phyloP scores from a whole-genome alignment of 805 yeast species.

The Lachancea sp. region DNA sequence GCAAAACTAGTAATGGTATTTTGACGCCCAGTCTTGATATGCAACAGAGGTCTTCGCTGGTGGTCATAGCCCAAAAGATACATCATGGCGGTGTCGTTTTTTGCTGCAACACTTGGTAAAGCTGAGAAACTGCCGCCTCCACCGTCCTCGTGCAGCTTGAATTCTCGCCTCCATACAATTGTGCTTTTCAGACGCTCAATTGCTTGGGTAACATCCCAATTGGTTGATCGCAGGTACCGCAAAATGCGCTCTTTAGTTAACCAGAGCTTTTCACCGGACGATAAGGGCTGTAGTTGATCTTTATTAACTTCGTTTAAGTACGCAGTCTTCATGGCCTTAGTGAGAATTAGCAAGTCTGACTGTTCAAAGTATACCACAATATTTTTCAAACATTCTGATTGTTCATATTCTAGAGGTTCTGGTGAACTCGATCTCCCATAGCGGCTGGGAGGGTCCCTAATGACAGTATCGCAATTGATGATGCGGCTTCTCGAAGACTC shows the following conservation, averaged over 20 bases:
- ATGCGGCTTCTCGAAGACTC: slow-evolving; percentile 15
- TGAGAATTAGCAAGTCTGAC: not conserved
- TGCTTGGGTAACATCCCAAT: slow-evolving; percentile 42
- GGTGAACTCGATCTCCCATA: slow-evolving; percentile 17
- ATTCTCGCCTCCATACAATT: slow-evolving; percentile 49
- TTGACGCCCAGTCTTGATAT: slow-evolving; percentile 48
- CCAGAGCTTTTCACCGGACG: slow-evolving; percentile 31
- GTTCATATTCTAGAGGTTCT: slow-evolving; percentile 11
- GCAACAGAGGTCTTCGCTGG: slow-evolving; percentile 47
- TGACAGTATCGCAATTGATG: slow-evolving; percentile 20
- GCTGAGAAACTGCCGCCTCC: slow-evolving; percentile 23
- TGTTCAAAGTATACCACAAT: not conserved
- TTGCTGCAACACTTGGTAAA: slow-evolving; percentile 40
- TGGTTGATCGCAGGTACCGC: slow-evolving; percentile 46
- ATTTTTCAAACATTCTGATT: not conserved
- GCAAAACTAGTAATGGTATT: slow-evolving; percentile 46
- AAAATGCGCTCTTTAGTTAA: slow-evolving; percentile 47
- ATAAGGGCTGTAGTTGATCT: slow-evolving; percentile 10
- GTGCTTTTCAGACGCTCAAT: slow-evolving; percentile 42
- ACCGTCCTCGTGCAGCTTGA: slow-evolving; percentile 40
- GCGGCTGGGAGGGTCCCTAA: slow-evolving; percentile 20
- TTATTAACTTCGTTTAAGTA: not conserved
- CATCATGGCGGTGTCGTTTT: slow-evolving; percentile 49
- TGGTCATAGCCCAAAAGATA: slow-evolving; percentile 49
- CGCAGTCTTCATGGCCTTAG: not conserved